Percentiles rank a stretch among this genome's conserved stretches.
phyloP scores from a whole-genome alignment of 352 stramenopile genomes.

The Globisporangium viniferum region DNA sequence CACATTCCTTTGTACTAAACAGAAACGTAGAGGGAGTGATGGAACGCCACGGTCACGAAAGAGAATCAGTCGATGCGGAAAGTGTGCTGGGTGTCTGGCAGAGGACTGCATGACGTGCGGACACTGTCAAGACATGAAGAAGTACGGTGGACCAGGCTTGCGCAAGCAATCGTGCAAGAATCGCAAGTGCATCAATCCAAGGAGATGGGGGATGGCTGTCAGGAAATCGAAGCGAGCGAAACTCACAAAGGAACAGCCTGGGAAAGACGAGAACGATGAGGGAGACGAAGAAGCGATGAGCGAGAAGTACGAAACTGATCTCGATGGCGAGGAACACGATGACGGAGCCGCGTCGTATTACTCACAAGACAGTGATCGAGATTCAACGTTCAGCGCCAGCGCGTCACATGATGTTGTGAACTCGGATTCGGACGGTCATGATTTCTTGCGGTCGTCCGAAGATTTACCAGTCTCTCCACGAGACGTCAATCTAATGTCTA shows the following conservation, averaged over 20 bases:
- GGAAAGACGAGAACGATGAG: slow-evolving; percentile 13
- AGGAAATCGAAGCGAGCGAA: slow-evolving; percentile 41
- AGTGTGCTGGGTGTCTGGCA: slow-evolving; percentile 70
- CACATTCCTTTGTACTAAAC: background rate
- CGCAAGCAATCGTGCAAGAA: slow-evolving; percentile 88
- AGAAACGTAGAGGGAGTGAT: slow-evolving; percentile 39
- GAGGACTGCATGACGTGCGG: slow-evolving; percentile 86
- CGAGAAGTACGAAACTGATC: slow-evolving; percentile 36
- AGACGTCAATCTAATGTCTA: slow-evolving; percentile 28
- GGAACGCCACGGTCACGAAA: slow-evolving; percentile 44
- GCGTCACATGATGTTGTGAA: slow-evolving; percentile 17
- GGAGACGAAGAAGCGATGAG: slow-evolving; percentile 27
- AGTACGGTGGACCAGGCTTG: slow-evolving; percentile 81
- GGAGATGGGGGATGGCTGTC: slow-evolving; percentile 45
- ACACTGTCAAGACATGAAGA: slow-evolving; percentile 89
- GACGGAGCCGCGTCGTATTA: slow-evolving; percentile 40
- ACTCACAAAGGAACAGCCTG: slow-evolving; percentile 9
- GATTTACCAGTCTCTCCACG: slow-evolving; percentile 28
- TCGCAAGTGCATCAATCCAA: slow-evolving; percentile 77
- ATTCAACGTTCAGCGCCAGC: slow-evolving; percentile 31
- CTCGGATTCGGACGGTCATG: slow-evolving; percentile 28
- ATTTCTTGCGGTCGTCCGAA: slow-evolving; percentile 31
- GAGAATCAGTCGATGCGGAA: slow-evolving; percentile 73
- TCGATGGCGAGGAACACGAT: slow-evolving; percentile 20
- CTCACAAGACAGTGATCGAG: slow-evolving; percentile 53